These are phyloP conservation scores for Teratosphaeria epicoccoides DNA, from an alignment of 2,329 filamentous ascomycete species.

Conservation along the genomic window DNA sequence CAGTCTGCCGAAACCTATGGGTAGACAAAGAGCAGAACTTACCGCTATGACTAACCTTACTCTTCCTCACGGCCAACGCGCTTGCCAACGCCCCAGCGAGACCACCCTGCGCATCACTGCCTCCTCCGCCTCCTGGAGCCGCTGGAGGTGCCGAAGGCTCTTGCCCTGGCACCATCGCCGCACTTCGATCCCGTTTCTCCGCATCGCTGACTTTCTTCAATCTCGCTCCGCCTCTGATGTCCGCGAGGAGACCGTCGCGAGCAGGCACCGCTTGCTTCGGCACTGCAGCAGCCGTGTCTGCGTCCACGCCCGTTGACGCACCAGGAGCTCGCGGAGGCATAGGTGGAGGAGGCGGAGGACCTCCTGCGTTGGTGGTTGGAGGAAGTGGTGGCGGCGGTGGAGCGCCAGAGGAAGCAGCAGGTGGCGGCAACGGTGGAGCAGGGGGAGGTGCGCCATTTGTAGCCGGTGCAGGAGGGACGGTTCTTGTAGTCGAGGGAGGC, in stretches of 20 bases:
- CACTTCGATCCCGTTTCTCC: conserved; percentile 63
- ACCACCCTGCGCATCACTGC: conserved; percentile 34
- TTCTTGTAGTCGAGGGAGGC: conserved; percentile 4
- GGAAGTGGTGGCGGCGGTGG: conserved; percentile 35
- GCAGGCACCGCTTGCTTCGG: conserved; percentile 36
- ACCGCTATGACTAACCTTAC: conserved; percentile 93
- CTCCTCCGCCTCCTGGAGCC: conserved; percentile 30
- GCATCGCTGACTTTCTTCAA: conserved; percentile 65
- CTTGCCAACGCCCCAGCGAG: conserved; percentile 55
- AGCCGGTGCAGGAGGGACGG: conserved; percentile 5
- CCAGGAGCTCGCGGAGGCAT: conserved; percentile 30
- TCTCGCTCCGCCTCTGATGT: conserved; percentile 55
- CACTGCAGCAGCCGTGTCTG: conserved; percentile 36
- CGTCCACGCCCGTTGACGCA: conserved; percentile 29
- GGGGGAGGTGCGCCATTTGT: background rate
- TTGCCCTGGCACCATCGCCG: conserved; percentile 47
- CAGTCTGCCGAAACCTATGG: background rate
- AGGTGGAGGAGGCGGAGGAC: conserved; percentile 36
- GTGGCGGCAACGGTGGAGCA: conserved; percentile 9
- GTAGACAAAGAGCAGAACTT: conserved; percentile 38
- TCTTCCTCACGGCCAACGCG: conserved; percentile 75
- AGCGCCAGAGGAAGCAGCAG: conserved; percentile 20
- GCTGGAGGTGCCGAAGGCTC: conserved; percentile 45
- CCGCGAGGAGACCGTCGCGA: conserved; percentile 54
- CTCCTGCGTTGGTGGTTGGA: conserved; percentile 23